phyloP scores from a whole-genome alignment of 805 yeast species.

The Candida saitoana region DNA sequence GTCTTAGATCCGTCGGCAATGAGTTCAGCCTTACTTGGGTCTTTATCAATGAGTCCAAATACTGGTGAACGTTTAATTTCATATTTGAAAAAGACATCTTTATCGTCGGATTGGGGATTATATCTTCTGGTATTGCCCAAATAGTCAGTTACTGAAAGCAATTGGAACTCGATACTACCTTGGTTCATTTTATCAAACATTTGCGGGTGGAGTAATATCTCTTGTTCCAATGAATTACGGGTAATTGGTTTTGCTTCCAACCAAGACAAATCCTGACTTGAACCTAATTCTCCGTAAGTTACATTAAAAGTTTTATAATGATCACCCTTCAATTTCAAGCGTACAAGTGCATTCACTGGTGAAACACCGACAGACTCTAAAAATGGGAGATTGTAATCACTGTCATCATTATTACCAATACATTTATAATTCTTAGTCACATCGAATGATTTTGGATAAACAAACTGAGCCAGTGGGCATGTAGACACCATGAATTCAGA shows the following conservation, averaged over 20 bases:
- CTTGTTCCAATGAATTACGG: conserved; percentile 34
- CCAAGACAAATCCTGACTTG: conserved; percentile 32
- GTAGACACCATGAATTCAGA: conserved; percentile 62
- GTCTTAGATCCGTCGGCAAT: conserved; percentile 9
- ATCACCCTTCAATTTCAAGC: conserved; percentile 24
- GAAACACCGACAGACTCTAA: conserved; percentile 70
- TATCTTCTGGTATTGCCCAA: conserved; percentile 30
- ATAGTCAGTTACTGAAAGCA: conserved; percentile 28
- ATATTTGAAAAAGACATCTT: conserved; percentile 29
- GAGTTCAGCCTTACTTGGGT: conserved; percentile 6
- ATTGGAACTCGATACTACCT: conserved; percentile 28
- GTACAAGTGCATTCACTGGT: conserved; percentile 44
- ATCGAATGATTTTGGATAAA: conserved; percentile 25
- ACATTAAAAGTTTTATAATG: conserved; percentile 19
- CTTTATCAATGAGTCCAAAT: conserved; percentile 19
- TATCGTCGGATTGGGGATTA: conserved; percentile 34
- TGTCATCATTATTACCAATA: conserved; percentile 44
- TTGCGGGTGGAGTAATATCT: conserved; percentile 25
- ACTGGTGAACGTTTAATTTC: conserved; percentile 24
- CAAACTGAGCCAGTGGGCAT: conserved; percentile 72
- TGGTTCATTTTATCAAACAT: conserved; percentile 14
- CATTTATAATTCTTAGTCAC: conserved; percentile 48
- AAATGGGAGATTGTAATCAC: conserved; percentile 32
- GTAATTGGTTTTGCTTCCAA: conserved; percentile 18
- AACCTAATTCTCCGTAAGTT: conserved; percentile 15